Conservation (phyloP, 2,329 filamentous ascomycete species). For the Phyllachora maydis region DNA sequence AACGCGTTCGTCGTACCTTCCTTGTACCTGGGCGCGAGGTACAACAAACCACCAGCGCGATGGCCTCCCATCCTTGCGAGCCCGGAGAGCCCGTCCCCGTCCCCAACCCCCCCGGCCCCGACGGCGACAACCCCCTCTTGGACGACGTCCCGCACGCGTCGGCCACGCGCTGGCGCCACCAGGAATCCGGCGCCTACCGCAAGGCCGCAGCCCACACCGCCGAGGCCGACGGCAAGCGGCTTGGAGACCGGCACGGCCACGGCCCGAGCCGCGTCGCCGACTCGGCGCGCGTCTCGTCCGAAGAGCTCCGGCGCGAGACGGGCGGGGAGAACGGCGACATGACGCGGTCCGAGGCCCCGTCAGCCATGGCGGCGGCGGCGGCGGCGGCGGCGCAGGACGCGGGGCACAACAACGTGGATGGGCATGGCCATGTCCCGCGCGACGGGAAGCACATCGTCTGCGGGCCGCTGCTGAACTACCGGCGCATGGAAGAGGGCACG, state of each 20-base stretch:
- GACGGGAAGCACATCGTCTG: slow-evolving; percentile 42
- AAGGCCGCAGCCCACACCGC: slow-evolving; percentile 25
- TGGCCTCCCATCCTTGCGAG: too few species aligned
- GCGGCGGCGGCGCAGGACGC: slow-evolving; percentile 13
- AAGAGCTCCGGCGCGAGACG: slow-evolving; percentile 8
- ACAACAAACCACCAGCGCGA: too few species aligned
- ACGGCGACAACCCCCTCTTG: slow-evolving; percentile 9
- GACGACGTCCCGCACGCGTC: slow-evolving; percentile 33
- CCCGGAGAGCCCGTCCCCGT: too few species aligned
- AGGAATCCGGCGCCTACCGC: slow-evolving; percentile 36
- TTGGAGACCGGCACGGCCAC: too few species aligned
- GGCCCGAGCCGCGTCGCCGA: slow-evolving; percentile 37
- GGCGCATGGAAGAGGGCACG: slow-evolving; percentile 42
- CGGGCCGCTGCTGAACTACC: slow-evolving; percentile 61
- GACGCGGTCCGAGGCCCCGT: slow-evolving; percentile 18
- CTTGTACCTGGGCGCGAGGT: too few species aligned
- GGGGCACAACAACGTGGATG: slow-evolving; percentile 7
- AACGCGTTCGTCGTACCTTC: too few species aligned
- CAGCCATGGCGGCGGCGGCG: slow-evolving; percentile 28
- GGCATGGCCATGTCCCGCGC: slow-evolving; percentile 2
- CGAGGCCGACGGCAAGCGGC: slow-evolving; percentile 16
- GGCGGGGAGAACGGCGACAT: slow-evolving; percentile 3
- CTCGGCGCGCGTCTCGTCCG: slow-evolving; percentile 24
- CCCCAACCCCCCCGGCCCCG: too few species aligned
- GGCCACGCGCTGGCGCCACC: slow-evolving; percentile 37